Conservation (phyloP, 2,329 filamentous ascomycete species). For the Fusarium redolens region DNA sequence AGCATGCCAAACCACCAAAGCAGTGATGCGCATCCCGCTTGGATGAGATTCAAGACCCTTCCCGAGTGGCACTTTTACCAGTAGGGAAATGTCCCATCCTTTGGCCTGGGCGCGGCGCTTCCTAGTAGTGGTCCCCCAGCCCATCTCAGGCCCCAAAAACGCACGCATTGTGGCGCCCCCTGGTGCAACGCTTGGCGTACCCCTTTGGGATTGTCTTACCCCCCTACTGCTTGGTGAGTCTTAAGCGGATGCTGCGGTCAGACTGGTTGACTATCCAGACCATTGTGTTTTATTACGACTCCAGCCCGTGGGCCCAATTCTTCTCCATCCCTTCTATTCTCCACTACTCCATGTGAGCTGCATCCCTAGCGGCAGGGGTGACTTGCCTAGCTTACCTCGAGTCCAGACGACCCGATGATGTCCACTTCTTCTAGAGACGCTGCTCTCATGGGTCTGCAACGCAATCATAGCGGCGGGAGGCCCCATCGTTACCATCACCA, state of each 20-base stretch:
- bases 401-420: conserved; percentile 40
- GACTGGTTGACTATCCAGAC: conserved; percentile 27
- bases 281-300: conserved; percentile 32
- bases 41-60: conserved; percentile 45
- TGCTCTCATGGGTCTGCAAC: conserved; percentile 41
- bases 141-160: conserved; percentile 26
- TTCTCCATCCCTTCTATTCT: conserved; percentile 49
- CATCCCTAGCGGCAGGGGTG: conserved; percentile 45
- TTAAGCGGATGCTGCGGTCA: neutral
- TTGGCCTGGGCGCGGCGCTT: conserved; percentile 26
- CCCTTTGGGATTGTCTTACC: neutral
- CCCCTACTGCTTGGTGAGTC: conserved; percentile 1
- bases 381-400: conserved; percentile 18
- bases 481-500: conserved; percentile 31
- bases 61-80: conserved; percentile 43
- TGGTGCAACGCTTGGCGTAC: conserved; percentile 12
- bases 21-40: conserved; percentile 45
- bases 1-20: conserved; percentile 43
- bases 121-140: conserved; percentile 20
- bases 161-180: conserved; percentile 28
- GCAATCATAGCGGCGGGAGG: conserved; percentile 32
- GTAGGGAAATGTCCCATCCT: conserved; percentile 43
- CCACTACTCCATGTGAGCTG: conserved; percentile 35
- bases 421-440: conserved; percentile 33
- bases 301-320: conserved; percentile 41